These are phyloP conservation scores for Paraconiothyrium brasiliense DNA, from an alignment of 2,329 filamentous ascomycete species.

Conservation along the genomic window DNA sequence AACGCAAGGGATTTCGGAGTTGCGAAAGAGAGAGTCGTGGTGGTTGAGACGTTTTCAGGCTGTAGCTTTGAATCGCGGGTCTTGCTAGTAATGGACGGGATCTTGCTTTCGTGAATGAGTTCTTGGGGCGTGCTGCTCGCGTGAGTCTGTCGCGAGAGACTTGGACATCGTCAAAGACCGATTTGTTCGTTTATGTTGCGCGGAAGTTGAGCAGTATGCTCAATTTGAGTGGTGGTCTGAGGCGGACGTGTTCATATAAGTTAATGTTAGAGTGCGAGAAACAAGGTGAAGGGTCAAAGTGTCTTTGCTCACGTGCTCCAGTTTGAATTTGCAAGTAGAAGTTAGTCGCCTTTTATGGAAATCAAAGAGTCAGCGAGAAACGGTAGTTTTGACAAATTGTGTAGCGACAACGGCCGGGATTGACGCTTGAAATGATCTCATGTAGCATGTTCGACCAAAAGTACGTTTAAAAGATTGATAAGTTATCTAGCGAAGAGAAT, in stretches of 20 bases:
- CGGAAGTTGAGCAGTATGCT: not conserved
- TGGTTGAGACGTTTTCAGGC: not conserved
- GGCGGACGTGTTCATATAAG: not conserved
- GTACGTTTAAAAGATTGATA: too few species aligned
- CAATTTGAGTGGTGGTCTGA: not conserved
- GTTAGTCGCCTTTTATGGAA: too few species aligned
- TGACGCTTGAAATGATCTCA: too few species aligned
- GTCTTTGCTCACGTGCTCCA: too few species aligned
- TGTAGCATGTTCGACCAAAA: too few species aligned
- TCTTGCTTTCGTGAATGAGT: slow-evolving; percentile 8
- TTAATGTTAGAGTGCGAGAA: not conserved
- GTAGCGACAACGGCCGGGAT: too few species aligned
- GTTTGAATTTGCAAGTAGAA: too few species aligned
- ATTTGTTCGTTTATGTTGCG: not conserved
- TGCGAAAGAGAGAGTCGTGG: slow-evolving; percentile 25
- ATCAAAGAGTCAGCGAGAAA: too few species aligned
- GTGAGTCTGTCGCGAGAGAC: not conserved
- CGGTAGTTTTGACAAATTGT: too few species aligned
- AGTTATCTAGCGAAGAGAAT: too few species aligned
- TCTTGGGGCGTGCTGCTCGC: not conserved
- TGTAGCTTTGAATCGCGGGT: too few species aligned
- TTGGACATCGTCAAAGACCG: not conserved
- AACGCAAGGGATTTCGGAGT: slow-evolving; percentile 29
- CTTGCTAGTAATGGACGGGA: not conserved
- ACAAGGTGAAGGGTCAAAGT: not conserved